Base-by-base conservation (phyloP, 768 basidiomycete genomes). In the Suillus paluster region DNA sequence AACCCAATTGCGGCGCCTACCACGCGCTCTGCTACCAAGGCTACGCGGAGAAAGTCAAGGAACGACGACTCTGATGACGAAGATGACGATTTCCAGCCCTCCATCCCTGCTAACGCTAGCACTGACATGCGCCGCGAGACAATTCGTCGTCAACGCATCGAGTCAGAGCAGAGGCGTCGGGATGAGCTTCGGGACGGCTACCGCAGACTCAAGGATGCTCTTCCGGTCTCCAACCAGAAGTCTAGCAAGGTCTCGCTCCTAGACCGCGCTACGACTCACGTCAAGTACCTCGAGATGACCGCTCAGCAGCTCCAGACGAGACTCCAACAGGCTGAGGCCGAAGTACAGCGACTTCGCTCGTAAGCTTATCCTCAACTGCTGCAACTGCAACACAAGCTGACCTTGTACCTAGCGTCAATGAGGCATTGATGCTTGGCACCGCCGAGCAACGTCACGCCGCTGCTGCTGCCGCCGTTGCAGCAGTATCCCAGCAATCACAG, bases 111-210 rank as follows among this genome's bases (percentile, higher is more conserved):
- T 61, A 76, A 82, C 63, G 78, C 73, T 68, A 78, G 75, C 63
- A 83, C 84, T 71, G 90, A 90, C 72, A 81, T 82, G 78, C 92
- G 92, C 77, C 91, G 93, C 72, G 93, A 95, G 81, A 91, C 92
- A 60, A 92, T 95, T 70, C 91, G 93, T 73, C 87, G 88, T 73
- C 92, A 94, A 80, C 91, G 93, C 78, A 95, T 95, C 80, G 93
- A 95, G 82, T 94, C 92, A 27, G 93, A 95, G 81, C 92, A 96
- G 82, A 83, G 94, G 67, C 85, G 95, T 67, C 87, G 95, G 42
- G 94, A 96, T 70, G 95, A 97, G 78, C 91, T 97, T 73, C 83
- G 95, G 60, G 94, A 97, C 61, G 94, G 93, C 63, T 97, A 96
- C 78, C 86, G 89, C 68, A 86, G 90, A 62, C 88, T 97, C 79